Conservation (phyloP, 805 yeast genomes). For the Hermanozyma aechmeae region DNA sequence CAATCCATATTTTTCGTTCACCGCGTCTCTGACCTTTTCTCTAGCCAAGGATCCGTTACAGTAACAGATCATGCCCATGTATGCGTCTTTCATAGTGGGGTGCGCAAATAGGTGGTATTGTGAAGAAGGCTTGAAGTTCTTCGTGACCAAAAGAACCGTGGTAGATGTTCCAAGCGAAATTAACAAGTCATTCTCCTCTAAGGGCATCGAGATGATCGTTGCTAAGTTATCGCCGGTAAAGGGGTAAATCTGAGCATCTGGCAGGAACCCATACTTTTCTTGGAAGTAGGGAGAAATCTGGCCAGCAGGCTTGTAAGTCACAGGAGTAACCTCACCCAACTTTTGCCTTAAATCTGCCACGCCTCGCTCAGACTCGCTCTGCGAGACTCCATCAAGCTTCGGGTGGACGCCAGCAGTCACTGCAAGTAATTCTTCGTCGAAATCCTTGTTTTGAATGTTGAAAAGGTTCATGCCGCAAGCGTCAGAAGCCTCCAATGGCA, state of each 20-base stretch:
- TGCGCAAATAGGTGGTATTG: constrained; percentile 82
- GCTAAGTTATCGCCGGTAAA: constrained; percentile 92
- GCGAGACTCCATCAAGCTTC: constrained; percentile 25
- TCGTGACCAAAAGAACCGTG: constrained; percentile 74
- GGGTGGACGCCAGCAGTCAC: constrained; percentile 45
- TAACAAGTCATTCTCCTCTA: constrained; percentile 65
- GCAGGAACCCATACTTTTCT: constrained; percentile 51
- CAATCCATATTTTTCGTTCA: constrained; percentile 38
- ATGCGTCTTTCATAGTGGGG: constrained; percentile 67
- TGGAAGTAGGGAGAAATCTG: constrained; percentile 51
- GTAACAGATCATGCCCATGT: constrained; percentile 94
- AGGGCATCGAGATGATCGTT: constrained; percentile 74
- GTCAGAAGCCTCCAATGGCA: constrained; percentile 71
- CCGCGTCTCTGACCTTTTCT: constrained; percentile 58
- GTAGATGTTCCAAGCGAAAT: constrained; percentile 90
- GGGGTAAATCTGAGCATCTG: constrained; percentile 53
- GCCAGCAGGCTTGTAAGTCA: constrained; percentile 44
- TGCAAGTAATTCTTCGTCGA: constrained; percentile 47
- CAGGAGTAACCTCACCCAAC: constrained; percentile 44
- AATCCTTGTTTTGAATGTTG: constrained; percentile 51
- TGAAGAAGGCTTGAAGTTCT: constrained; percentile 66
- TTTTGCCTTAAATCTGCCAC: constrained; percentile 36
- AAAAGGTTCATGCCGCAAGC: constrained; percentile 92
- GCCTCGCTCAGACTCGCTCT: constrained; percentile 14
- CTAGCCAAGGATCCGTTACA: constrained; percentile 87